Evolutionary conservation across 2,329 filamentous ascomycete species (phyloP).

Genomic region (Ophiostoma triangulosporum): DNA sequence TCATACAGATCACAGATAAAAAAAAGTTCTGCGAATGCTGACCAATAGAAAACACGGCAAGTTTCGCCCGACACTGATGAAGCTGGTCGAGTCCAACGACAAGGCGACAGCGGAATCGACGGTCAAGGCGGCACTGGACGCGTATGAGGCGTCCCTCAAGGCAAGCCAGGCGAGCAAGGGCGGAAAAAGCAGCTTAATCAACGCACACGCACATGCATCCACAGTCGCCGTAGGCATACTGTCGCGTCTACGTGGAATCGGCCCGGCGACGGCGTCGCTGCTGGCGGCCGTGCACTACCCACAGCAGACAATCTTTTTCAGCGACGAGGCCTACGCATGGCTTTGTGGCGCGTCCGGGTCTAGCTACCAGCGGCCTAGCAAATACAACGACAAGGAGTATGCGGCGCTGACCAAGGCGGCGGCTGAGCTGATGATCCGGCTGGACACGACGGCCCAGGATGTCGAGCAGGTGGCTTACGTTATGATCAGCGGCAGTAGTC

Average conservation of each 20-base stretch:
- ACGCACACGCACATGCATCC: constrained; percentile 14
- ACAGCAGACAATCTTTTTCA: constrained; percentile 55
- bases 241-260: constrained; percentile 55
- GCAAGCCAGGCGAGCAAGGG: constrained; percentile 17
- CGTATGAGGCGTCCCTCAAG: constrained; percentile 26
- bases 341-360: constrained; percentile 40
- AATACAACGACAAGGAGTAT: constrained; percentile 61
- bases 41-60: constrained; percentile 38
- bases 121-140: constrained; percentile 36
- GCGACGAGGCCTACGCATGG: constrained; percentile 68
- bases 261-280: constrained; percentile 66
- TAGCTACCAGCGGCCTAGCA: constrained; percentile 32
- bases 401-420: constrained; percentile 34
- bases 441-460: constrained; percentile 37
- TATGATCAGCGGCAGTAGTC: constrained; percentile 28
- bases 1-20: neutral
- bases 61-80: constrained; percentile 47
- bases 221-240: constrained; percentile 38
- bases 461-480: constrained; percentile 61
- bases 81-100: constrained; percentile 48
- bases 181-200: constrained; percentile 13
- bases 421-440: constrained; percentile 29
- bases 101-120: constrained; percentile 29
- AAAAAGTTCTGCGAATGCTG: too few species aligned
- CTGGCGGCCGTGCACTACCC: constrained; percentile 53